A percentile compares a stretch with the other conserved stretches of the same genome.
phyloP scores from a whole-genome alignment of 805 yeast genomes.

The Isabelozyma gotoi region DNA sequence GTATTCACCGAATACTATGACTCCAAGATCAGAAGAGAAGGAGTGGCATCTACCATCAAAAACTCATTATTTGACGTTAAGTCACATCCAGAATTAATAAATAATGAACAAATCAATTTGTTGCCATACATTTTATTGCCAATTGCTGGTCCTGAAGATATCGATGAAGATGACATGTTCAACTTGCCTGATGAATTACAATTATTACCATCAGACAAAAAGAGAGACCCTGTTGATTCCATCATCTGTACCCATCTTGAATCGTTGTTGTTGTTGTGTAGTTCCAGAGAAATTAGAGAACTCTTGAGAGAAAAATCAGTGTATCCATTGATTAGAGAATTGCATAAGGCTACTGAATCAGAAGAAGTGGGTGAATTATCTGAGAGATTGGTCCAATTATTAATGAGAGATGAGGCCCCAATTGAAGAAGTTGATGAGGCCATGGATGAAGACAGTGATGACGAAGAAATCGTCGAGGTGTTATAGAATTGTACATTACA shows the following conservation, averaged over 20 bases:
- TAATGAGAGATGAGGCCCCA: conserved; percentile 86
- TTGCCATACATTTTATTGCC: conserved; percentile 83
- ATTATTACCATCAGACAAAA: conserved; percentile 69
- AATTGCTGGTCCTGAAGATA: conserved; percentile 72
- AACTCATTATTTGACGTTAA: conserved; percentile 82
- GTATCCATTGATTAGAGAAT: conserved; percentile 82
- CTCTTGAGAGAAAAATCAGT: conserved; percentile 76
- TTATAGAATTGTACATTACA: conserved; percentile 23
- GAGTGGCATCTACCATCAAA: conserved; percentile 89
- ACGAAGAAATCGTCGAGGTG: conserved; percentile 55
- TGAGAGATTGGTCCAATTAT: conserved; percentile 83
- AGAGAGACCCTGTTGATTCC: conserved; percentile 68
- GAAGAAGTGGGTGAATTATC: conserved; percentile 60
- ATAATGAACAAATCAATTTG: conserved; percentile 64
- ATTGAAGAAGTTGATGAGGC: conserved; percentile 29
- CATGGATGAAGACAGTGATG: conserved; percentile 50
- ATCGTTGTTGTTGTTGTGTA: conserved; percentile 72
- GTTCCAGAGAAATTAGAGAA: conserved; percentile 73
- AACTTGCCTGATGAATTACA: conserved; percentile 88
- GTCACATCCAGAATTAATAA: conserved; percentile 58
- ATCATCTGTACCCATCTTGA: conserved; percentile 76
- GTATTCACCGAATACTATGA: conserved; percentile 83
- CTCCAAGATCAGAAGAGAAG: conserved; percentile 79
- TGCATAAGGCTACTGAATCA: conserved; percentile 59
- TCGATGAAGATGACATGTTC: conserved; percentile 81